A percentile compares a stretch with the other conserved stretches of the same genome.
phyloP scores from a whole-genome alignment of 1,139 yeast genomes.

The Kazachstania sp. region DNA sequence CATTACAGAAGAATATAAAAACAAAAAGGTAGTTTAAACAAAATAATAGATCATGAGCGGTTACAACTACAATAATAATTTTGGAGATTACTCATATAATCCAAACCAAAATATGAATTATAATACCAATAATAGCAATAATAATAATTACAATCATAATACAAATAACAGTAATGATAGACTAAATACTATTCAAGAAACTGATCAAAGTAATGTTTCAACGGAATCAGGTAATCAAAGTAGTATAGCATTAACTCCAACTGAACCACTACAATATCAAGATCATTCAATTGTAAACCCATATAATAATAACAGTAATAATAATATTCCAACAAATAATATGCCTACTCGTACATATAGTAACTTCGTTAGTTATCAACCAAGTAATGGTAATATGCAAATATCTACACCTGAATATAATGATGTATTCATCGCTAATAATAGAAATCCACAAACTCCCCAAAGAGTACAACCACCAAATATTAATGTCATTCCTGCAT shows the following conservation, averaged over 20 bases:
- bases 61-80: not conserved
- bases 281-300: not conserved
- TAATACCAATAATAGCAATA: too few species aligned
- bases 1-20: not conserved
- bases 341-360: slow-evolving; percentile 7
- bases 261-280: slow-evolving; percentile 5
- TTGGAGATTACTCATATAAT: not conserved
- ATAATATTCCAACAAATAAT: not conserved
- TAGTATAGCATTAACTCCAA: slow-evolving; percentile 4
- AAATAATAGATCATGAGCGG: not conserved
- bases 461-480: slow-evolving; percentile 11
- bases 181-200: not conserved
- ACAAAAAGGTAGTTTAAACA: not conserved
- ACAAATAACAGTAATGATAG: not conserved
- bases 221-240: not conserved
- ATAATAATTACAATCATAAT: not conserved
- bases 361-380: slow-evolving; percentile 13
- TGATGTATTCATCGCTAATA: slow-evolving; percentile 14
- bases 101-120: not conserved
- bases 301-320: not conserved
- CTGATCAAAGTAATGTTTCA: not conserved
- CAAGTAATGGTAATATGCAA: slow-evolving; percentile 6
- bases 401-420: slow-evolving; percentile 15
- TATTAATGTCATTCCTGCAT: slow-evolving; percentile 15
- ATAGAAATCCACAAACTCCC: slow-evolving; percentile 3